Evolutionary conservation across 305 asterid genomes (phyloP).

Genomic region (Fraxinus albicans): DNA sequence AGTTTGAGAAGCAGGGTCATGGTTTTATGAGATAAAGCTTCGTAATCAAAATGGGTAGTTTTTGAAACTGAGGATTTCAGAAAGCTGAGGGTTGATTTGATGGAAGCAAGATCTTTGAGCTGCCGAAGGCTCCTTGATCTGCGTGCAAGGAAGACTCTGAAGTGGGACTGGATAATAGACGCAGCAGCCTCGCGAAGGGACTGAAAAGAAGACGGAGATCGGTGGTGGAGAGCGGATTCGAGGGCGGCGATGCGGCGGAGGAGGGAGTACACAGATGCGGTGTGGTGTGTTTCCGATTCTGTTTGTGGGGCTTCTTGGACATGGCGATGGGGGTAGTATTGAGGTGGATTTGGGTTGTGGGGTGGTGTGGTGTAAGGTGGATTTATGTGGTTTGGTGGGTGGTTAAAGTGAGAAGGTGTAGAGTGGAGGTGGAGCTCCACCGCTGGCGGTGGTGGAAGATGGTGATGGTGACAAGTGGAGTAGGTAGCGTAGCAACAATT

Average conservation of each 20-base stretch:
- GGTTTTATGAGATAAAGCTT: conserved; percentile 39
- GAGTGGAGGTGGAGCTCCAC: conserved; percentile 31
- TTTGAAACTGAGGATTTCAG: conserved; percentile 56
- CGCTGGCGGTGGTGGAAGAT: conserved; percentile 25
- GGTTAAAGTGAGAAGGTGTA: conserved; percentile 27
- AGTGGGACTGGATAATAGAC: conserved; percentile 66
- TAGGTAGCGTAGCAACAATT: conserved; percentile 16
- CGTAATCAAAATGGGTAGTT: conserved; percentile 39
- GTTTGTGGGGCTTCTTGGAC: conserved; percentile 31
- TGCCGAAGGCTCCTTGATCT: conserved; percentile 84
- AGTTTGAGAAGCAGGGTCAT: conserved; percentile 56
- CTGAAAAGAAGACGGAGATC: conserved; percentile 31
- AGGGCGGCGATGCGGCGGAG: conserved; percentile 74
- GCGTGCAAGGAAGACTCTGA: conserved; percentile 69
- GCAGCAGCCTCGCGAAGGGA: conserved; percentile 80
- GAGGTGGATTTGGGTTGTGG: conserved; percentile 27
- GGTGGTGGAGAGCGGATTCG: conserved; percentile 58
- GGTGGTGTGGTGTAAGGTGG: conserved; percentile 15
- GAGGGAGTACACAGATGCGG: conserved; percentile 44
- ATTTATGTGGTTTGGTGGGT: conserved; percentile 24
- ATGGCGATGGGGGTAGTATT: conserved; percentile 14
- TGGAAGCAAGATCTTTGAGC: conserved; percentile 68
- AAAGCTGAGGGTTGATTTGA: conserved; percentile 49
- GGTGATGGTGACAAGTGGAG: conserved; percentile 19
- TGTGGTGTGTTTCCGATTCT: conserved; percentile 23